Evolutionary conservation across 257 asterid species (phyloP).

Genomic region (Ligustrum vulgare): DNA sequence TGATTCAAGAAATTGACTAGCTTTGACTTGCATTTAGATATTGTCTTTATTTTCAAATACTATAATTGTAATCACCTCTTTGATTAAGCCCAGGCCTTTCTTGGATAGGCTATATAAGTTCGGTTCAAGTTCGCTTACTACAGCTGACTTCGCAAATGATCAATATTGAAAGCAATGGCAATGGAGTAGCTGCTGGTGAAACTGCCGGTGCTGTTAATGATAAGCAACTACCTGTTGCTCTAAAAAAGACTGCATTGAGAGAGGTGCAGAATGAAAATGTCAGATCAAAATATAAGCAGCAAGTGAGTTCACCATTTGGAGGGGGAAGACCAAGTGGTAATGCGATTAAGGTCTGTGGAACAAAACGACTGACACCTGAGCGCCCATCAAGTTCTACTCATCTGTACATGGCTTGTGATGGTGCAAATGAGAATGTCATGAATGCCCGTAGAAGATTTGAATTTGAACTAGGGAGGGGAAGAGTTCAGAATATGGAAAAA

Average conservation of each 20-base stretch:
- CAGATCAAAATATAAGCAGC: conserved; percentile 44
- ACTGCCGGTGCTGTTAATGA: conserved; percentile 42
- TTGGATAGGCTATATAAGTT: conserved; percentile 19
- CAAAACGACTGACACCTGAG: conserved; percentile 82
- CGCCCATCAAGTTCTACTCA: conserved; percentile 57
- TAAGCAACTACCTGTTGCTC: conserved; percentile 46
- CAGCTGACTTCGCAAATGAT: conserved; percentile 49
- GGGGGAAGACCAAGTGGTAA: conserved; percentile 51
- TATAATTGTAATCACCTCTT: background rate
- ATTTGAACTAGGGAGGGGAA: conserved; percentile 80
- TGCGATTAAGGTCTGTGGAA: conserved; percentile 65
- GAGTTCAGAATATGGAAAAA: conserved; percentile 57
- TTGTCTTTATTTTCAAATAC: background rate
- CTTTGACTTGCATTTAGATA: background rate
- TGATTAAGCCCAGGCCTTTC: conserved; percentile 26
- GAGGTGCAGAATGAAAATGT: conserved; percentile 82
- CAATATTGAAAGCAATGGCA: conserved; percentile 44
- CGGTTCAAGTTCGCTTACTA: conserved; percentile 11
- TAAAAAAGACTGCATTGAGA: conserved; percentile 74
- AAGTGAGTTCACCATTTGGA: conserved; percentile 41
- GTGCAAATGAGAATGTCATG: conserved; percentile 70
- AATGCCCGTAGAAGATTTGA: conserved; percentile 89
- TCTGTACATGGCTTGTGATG: conserved; percentile 45
- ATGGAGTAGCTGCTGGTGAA: conserved; percentile 38
- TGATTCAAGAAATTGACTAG: background rate